Evolutionary conservation across 2,329 filamentous ascomycete genomes (phyloP).

Genomic region (Cytospora leucostoma): DNA sequence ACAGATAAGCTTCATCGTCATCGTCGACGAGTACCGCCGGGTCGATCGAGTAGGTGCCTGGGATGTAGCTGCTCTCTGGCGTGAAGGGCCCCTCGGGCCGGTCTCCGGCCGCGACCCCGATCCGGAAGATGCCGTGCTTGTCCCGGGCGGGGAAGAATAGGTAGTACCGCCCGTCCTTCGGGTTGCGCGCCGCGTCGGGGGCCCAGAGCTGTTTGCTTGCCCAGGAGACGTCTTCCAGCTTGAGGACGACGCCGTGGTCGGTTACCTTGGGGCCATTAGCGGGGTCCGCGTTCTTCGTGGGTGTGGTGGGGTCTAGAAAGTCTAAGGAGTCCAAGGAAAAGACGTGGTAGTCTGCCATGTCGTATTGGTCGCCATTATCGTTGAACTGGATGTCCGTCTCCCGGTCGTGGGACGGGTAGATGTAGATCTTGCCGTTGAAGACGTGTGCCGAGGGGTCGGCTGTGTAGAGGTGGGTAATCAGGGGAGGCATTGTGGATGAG

Average conservation of each 20-base stretch:
- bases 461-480: conserved; percentile 76
- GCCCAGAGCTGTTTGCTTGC: conserved; percentile 80
- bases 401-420: conserved; percentile 80
- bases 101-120: conserved; percentile 68
- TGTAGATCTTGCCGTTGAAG: conserved; percentile 73
- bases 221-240: conserved; percentile 70
- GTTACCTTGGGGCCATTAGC: conserved; percentile 50
- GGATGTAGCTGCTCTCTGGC: conserved; percentile 64
- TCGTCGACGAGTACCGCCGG: conserved; percentile 74
- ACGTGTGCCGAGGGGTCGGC: conserved; percentile 81
- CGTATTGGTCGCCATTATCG: conserved; percentile 84
- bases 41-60: conserved; percentile 74
- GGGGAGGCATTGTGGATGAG: conserved; percentile 50
- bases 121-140: conserved; percentile 68
- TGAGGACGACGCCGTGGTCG: conserved; percentile 72
- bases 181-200: conserved; percentile 64
- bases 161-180: conserved; percentile 69
- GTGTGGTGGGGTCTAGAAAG: conserved; percentile 26
- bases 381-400: conserved; percentile 75
- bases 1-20: conserved; percentile 65
- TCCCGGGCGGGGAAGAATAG: conserved; percentile 78
- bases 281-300: conserved; percentile 42
- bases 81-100: conserved; percentile 69
- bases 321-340: conserved; percentile 59
- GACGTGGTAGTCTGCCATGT: conserved; percentile 84